These are phyloP conservation scores for Beauveria sp. DNA, from an alignment of 2,329 filamentous ascomycete species.

Conservation along the genomic window DNA sequence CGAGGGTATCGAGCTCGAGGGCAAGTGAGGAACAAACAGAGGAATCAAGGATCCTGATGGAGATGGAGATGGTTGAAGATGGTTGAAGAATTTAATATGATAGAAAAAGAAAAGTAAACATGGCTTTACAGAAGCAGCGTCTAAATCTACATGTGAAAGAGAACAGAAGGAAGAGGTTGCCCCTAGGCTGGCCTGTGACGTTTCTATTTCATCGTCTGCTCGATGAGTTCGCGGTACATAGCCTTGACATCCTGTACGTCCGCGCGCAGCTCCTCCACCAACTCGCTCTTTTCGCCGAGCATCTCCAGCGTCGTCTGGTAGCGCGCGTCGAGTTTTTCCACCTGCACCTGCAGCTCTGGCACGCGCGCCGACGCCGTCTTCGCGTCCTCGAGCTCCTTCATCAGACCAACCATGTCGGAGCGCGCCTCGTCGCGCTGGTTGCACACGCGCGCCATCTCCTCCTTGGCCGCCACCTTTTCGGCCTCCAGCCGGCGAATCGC, in stretches of 20 bases:
- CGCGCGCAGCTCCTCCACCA: constrained; percentile 80
- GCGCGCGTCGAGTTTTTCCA: constrained; percentile 62
- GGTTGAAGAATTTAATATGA: constrained; percentile 3
- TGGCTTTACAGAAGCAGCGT: not conserved
- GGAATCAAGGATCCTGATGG: too few relatives aligned
- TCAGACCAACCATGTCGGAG: constrained; percentile 81
- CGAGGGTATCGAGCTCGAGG: constrained; percentile 64
- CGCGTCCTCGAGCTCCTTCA: constrained; percentile 76
- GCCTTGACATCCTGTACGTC: constrained; percentile 91
- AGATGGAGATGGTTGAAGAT: not conserved
- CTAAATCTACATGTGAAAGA: not conserved
- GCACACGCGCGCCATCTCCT: constrained; percentile 73
- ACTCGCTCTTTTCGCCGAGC: constrained; percentile 93
- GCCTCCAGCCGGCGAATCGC: constrained; percentile 85
- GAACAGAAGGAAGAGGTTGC: not conserved
- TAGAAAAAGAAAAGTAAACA: not conserved
- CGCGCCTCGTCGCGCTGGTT: constrained; percentile 87
- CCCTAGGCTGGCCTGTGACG: not conserved
- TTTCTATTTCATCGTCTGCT: constrained; percentile 63
- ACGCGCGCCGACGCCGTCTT: constrained; percentile 53
- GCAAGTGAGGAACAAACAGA: not conserved
- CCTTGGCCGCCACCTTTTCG: constrained; percentile 81
- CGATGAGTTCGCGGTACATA: constrained; percentile 90
- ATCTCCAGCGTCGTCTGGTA: constrained; percentile 92
- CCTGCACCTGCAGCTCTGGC: constrained; percentile 56